Conservation (phyloP, 495 filamentous ascomycete genomes). For the Geoglossum glabrum region DNA sequence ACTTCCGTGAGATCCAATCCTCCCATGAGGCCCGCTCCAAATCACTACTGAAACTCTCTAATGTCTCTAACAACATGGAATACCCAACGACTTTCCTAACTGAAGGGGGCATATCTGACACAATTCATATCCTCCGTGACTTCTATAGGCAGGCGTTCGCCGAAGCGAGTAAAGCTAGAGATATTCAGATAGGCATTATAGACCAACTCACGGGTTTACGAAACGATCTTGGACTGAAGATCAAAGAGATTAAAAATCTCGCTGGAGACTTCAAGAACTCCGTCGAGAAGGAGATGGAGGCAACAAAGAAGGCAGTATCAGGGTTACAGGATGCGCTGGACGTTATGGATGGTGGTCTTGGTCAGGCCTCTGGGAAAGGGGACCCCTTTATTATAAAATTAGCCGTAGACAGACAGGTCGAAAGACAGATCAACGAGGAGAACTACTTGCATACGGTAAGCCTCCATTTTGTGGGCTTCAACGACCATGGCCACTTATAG, state of each 20-base stretch:
- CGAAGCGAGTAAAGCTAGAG: slow-evolving; percentile 73
- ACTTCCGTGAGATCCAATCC: slow-evolving; percentile 81
- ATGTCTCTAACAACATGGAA: slow-evolving; percentile 60
- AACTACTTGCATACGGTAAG: slow-evolving; percentile 83
- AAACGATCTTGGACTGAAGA: slow-evolving; percentile 81
- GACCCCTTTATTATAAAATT: slow-evolving; percentile 80
- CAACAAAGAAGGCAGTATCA: slow-evolving; percentile 47
- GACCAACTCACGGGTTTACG: slow-evolving; percentile 65
- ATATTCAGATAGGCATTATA: slow-evolving; percentile 83
- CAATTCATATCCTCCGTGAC: slow-evolving; percentile 54
- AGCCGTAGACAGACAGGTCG: slow-evolving; percentile 69
- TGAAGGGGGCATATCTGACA: slow-evolving; percentile 69
- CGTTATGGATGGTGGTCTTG: slow-evolving; percentile 54
- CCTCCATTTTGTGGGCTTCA: neutral
- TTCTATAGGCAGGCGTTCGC: slow-evolving; percentile 65
- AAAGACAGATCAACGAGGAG: slow-evolving; percentile 86
- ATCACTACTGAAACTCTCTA: slow-evolving; percentile 60
- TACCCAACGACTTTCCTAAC: slow-evolving; percentile 51
- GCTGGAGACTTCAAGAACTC: slow-evolving; percentile 88
- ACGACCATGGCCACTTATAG: slow-evolving; percentile 11
- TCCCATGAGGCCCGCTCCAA: slow-evolving; percentile 80
- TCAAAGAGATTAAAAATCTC: slow-evolving; percentile 88
- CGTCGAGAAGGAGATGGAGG: slow-evolving; percentile 61
- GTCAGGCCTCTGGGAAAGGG: slow-evolving; percentile 56
- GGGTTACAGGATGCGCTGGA: slow-evolving; percentile 63